A percentile compares a stretch with the other conserved stretches of the same genome.
Evolutionary conservation across 2,329 filamentous ascomycete genomes (phyloP).

Genomic region (Fulvia fulva): DNA sequence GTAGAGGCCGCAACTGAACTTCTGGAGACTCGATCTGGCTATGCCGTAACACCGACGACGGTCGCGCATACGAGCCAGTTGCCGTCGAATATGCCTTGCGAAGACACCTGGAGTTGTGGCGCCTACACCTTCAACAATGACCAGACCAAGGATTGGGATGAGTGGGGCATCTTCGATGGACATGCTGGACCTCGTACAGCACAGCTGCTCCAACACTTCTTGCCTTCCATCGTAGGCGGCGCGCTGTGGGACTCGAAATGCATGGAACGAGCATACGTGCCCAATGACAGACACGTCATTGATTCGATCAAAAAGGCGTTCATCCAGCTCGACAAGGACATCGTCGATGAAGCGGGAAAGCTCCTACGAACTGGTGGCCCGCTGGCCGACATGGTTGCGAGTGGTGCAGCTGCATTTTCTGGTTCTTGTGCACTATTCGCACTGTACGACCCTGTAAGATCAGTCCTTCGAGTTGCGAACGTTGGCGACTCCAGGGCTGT

Average conservation of each 20-base stretch:
- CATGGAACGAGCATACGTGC: slow-evolving; percentile 20
- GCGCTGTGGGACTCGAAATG: slow-evolving; percentile 19
- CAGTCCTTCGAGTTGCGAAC: slow-evolving; percentile 59
- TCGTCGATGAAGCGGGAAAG: slow-evolving; percentile 26
- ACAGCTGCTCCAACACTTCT: slow-evolving; percentile 22
- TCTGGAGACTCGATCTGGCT: slow-evolving; percentile 20
- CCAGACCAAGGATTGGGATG: slow-evolving; percentile 23
- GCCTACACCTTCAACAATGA: slow-evolving; percentile 23
- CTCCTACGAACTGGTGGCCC: slow-evolving; percentile 16
- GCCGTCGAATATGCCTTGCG: slow-evolving; percentile 30
- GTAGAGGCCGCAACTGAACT: slow-evolving; percentile 22
- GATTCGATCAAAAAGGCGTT: slow-evolving; percentile 40
- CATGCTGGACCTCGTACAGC: slow-evolving; percentile 36
- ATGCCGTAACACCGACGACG: slow-evolving; percentile 22
- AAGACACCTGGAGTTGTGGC: slow-evolving; percentile 25
- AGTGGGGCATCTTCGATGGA: slow-evolving; percentile 42
- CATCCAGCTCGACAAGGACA: slow-evolving; percentile 37
- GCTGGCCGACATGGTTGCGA: slow-evolving; percentile 18
- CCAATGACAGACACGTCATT: slow-evolving; percentile 31
- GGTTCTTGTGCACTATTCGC: slow-evolving; percentile 64
- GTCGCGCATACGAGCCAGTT: slow-evolving; percentile 26
- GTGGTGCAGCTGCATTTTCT: slow-evolving; percentile 39
- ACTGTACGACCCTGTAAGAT: slow-evolving; percentile 54
- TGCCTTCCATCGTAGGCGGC: slow-evolving; percentile 24
- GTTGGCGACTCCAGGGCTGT: slow-evolving; percentile 66